phyloP scores from a whole-genome alignment of 257 asterid genomes.

The Lantana camara region DNA sequence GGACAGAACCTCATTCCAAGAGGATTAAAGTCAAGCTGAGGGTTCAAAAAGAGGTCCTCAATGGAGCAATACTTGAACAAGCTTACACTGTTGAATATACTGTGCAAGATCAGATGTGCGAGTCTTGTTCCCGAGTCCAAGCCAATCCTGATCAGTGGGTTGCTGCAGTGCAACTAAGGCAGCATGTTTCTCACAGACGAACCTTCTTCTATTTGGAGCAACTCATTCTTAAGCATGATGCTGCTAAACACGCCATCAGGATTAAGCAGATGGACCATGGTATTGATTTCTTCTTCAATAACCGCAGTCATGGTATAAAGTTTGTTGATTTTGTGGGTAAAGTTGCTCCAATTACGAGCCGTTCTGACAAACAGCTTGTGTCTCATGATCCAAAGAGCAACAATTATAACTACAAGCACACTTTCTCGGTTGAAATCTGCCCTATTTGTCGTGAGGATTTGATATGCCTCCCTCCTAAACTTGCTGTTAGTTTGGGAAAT shows the following conservation, averaged over 20 bases:
- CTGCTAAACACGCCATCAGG: constrained; percentile 52
- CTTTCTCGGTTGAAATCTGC: constrained; percentile 53
- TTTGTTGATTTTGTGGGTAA: constrained; percentile 47
- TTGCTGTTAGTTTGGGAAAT: constrained; percentile 45
- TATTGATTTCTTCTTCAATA: constrained; percentile 52
- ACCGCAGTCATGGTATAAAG: constrained; percentile 51
- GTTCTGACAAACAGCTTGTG: constrained; percentile 48
- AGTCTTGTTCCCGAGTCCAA: constrained; percentile 46
- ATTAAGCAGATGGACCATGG: constrained; percentile 59
- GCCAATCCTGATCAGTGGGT: constrained; percentile 71
- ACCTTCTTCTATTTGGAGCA: constrained; percentile 64
- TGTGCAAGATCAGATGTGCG: constrained; percentile 60
- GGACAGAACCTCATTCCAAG: constrained; percentile 64
- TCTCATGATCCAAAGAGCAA: constrained; percentile 59
- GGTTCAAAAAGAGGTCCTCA: constrained; percentile 60
- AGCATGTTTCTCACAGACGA: constrained; percentile 59
- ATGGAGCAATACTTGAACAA: constrained; percentile 55
- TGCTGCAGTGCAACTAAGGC: constrained; percentile 59
- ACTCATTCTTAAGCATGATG: constrained; percentile 59
- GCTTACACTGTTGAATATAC: constrained; percentile 44
- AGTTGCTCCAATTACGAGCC: constrained; percentile 44
- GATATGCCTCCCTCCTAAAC: constrained; percentile 55
- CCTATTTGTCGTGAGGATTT: constrained; percentile 60
- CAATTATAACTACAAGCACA: constrained; percentile 43
- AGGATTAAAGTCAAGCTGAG: constrained; percentile 47